Conservation (phyloP, 306 rosid genomes). For the Malus sieversii region DNA sequence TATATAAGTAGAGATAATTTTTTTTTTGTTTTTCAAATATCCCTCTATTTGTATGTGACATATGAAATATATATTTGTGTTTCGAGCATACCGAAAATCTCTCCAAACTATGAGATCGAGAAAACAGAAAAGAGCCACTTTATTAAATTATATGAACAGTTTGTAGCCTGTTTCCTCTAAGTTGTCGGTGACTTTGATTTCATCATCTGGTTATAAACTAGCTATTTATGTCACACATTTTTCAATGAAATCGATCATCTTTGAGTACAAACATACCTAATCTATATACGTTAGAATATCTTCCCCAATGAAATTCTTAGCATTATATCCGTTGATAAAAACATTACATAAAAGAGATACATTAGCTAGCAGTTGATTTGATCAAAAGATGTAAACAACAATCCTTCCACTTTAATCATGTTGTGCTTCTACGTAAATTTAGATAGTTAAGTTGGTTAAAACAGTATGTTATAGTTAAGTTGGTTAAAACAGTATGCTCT, state of each 20-base stretch:
- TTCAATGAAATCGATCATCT: background rate
- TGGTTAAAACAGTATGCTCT: no score
- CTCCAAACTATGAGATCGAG: no score
- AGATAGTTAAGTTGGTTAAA: no score
- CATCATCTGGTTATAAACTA: background rate
- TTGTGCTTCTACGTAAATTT: background rate
- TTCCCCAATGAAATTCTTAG: background rate
- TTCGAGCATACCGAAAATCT: no score
- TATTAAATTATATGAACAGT: background rate
- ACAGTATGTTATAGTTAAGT: no score
- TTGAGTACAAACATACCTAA: background rate
- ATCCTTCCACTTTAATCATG: background rate
- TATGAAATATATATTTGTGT: no score
- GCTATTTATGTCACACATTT: background rate
- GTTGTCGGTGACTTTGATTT: background rate
- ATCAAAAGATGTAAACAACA: no score
- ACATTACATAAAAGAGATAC: background rate
- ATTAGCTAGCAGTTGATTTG: background rate
- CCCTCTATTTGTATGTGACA: fast-evolving
- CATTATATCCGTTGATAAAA: background rate
- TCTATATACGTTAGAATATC: background rate
- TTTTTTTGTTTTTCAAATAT: no score
- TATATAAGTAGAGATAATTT: fast-evolving
- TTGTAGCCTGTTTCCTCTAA: background rate
- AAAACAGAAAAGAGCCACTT: background rate